Conservation (phyloP, 2,329 filamentous ascomycete genomes). For the Aspergillaceae sp. region DNA sequence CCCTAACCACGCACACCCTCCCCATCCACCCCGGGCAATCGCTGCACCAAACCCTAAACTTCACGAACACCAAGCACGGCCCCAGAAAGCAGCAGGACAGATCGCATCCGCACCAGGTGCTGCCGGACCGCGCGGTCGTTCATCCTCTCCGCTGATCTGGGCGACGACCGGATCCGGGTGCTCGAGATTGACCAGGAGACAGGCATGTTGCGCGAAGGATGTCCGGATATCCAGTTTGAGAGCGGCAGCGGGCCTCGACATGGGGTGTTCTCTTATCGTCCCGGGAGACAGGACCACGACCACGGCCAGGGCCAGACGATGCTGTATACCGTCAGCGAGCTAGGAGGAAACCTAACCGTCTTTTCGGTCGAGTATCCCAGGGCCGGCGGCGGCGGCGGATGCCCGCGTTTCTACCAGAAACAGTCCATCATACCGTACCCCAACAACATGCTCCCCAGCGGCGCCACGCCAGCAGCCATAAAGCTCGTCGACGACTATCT, state of each 20-base stretch:
- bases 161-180: slow-evolving; percentile 54
- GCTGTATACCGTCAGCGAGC: slow-evolving; percentile 49
- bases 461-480: slow-evolving; percentile 21
- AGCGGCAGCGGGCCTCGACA: slow-evolving; percentile 58
- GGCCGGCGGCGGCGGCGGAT: slow-evolving; percentile 11
- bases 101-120: slow-evolving; percentile 56
- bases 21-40: slow-evolving; percentile 12
- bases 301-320: slow-evolving; percentile 6
- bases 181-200: slow-evolving; percentile 44
- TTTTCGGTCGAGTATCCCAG: slow-evolving; percentile 32
- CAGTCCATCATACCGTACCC: slow-evolving; percentile 21
- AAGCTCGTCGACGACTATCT: slow-evolving; percentile 12
- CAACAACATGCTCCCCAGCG: slow-evolving; percentile 15
- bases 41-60: slow-evolving; percentile 35
- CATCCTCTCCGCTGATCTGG: slow-evolving; percentile 57
- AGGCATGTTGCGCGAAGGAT: slow-evolving; percentile 36
- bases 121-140: slow-evolving; percentile 59
- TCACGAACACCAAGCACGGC: slow-evolving; percentile 26
- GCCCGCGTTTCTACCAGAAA: slow-evolving; percentile 15
- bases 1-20: slow-evolving; percentile 26
- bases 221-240: slow-evolving; percentile 35
- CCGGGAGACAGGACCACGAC: too few relatives aligned
- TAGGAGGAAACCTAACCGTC: slow-evolving; percentile 44
- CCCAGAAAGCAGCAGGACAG: slow-evolving; percentile 44
- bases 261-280: slow-evolving; percentile 42